Evolutionary conservation across 208 protist genomes (phyloP).

Genomic region (Wallacemonas sp.): DNA sequence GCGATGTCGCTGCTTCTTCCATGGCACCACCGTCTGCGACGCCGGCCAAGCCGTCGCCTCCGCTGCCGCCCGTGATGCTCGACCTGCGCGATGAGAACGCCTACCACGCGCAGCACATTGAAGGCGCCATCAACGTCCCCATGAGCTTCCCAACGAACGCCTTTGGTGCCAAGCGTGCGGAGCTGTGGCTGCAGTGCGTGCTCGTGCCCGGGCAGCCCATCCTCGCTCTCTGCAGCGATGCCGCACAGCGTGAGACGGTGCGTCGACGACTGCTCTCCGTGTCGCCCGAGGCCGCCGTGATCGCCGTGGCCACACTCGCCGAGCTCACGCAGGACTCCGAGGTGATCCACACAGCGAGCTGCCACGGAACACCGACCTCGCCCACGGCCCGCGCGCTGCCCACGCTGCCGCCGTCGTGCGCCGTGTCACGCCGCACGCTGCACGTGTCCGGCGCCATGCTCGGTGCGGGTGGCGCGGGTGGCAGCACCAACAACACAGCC

Average conservation of each 20-base stretch:
- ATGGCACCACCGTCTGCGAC: background rate
- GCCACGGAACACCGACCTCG: background rate
- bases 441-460: background rate
- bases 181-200: constrained; percentile 84
- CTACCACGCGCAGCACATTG: constrained; percentile 59
- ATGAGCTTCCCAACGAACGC: constrained; percentile 74
- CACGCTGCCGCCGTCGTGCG: background rate
- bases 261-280: constrained; percentile 35
- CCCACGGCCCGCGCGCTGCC: background rate
- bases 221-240: constrained; percentile 39
- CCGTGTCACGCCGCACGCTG: background rate
- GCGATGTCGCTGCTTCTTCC: background rate
- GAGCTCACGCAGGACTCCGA: constrained; percentile 23
- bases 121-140: constrained; percentile 60
- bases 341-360: background rate
- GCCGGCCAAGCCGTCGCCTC: background rate
- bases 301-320: constrained; percentile 36
- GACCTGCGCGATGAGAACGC: constrained; percentile 52
- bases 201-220: constrained; percentile 61
- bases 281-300: constrained; percentile 26
- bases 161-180: constrained; percentile 71
- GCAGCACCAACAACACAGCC: no score
- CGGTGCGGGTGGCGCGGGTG: no score
- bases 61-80: constrained; percentile 37
- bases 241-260: constrained; percentile 28